phyloP scores from a whole-genome alignment of 768 basidiomycete genomes.

The Dentipellis sp. region DNA sequence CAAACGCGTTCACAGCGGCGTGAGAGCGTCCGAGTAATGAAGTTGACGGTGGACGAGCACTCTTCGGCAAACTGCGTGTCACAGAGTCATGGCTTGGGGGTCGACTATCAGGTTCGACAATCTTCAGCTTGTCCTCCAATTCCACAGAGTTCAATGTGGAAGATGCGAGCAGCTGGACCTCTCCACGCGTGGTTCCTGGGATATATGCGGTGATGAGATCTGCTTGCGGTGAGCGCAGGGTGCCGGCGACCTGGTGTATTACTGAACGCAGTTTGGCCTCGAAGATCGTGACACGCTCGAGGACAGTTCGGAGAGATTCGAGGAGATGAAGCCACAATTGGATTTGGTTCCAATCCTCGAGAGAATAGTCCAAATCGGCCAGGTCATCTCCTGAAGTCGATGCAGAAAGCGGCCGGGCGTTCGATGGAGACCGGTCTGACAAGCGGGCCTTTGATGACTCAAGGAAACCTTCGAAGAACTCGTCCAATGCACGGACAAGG shows the following conservation, averaged over 20 bases:
- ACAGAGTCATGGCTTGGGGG: constrained; percentile 15
- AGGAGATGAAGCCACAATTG: constrained; percentile 78
- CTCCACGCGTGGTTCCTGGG: constrained; percentile 54
- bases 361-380: constrained; percentile 71
- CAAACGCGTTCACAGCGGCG: constrained; percentile 50
- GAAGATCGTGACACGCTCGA: constrained; percentile 57
- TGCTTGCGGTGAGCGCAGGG: constrained; percentile 46
- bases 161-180: constrained; percentile 68
- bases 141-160: constrained; percentile 79
- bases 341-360: constrained; percentile 84
- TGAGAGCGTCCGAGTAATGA: constrained; percentile 45
- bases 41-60: constrained; percentile 7
- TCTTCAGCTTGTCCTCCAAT: constrained; percentile 52
- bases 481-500: constrained; percentile 67
- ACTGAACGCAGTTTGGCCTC: constrained; percentile 58
- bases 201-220: constrained; percentile 45
- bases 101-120: constrained; percentile 33
- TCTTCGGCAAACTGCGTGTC: constrained; percentile 11
- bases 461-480: constrained; percentile 62
- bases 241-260: constrained; percentile 49
- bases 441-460: constrained; percentile 50
- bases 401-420: constrained; percentile 15
- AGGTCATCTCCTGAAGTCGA: constrained; percentile 49
- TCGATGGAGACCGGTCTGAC: constrained; percentile 19
- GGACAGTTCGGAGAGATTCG: constrained; percentile 66